Evolutionary conservation across 2,329 filamentous ascomycete species (phyloP), one percentile per base, ranked within the genome.

Genomic region (Calonectria multiphialidica): DNA sequence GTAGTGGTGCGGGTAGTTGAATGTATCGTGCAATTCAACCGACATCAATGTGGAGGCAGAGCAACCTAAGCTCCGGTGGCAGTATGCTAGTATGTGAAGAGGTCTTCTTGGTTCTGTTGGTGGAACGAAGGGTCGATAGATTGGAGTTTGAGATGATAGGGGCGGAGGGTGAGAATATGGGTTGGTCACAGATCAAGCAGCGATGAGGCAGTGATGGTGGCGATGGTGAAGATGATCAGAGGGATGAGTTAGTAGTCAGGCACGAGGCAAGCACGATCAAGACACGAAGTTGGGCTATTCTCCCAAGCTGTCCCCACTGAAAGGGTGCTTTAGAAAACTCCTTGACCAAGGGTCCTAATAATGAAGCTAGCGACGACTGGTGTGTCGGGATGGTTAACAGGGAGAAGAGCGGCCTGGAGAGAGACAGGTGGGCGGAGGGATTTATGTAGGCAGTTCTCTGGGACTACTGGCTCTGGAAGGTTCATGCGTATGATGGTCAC

Each of bases 1-100:
- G 72, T 88, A 88, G 82, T 89, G 87, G 80, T 87, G 87, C 80
- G 90, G 85, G 83, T 88, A 90, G 75, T 89, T 86, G 80, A 89
- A 87, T 81, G 87, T 88, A 80, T 85, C 86, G 77, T 88, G 88
- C 77, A 88, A 81, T 84, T 89, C 87, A 88, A 89, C 86, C 87
- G 88, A 90, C 88, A 90, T 90, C 88, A 89, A 89, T 87, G 78
- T 87, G 80, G 86, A 82, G 76, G 83, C 74, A 77, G 78, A 79
- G 77, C 75, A 72, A 74, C 76, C 74, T 74, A 76, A 75, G 78
- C 77, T 79, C 78, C 72, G 53, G 21, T 72, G 75, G 49, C 8
- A 73, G 62, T n/a, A 72, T 47, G 70, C 75, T 62, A 44, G 44
- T 47, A 23, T 18, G 44, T 21, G 44, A 9, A 47, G 23, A 21